These are phyloP conservation scores for Termitomyces sp. DNA, from an alignment of 1,284 basidiomycete species.

Conservation along the genomic window DNA sequence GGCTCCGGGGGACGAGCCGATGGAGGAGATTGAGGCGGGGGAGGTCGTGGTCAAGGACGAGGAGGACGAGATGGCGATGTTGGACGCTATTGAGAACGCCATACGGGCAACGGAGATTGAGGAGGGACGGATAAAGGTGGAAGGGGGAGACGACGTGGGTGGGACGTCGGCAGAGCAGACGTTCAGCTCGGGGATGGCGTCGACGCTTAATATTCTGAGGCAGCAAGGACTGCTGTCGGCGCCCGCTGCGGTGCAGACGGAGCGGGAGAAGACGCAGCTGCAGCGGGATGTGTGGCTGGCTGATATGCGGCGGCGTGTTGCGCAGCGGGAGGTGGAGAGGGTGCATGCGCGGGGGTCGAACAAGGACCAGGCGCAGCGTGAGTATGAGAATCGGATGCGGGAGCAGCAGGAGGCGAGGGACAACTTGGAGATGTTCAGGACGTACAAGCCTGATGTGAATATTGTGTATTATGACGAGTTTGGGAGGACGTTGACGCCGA, in stretches of 20 bases:
- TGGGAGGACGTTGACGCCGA: constrained; percentile 83
- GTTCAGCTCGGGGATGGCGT: constrained; percentile 79
- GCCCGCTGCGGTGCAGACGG: constrained; percentile 59
- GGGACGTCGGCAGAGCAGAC: constrained; percentile 72
- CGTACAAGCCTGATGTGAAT: constrained; percentile 96
- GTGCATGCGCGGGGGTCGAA: constrained; percentile 72
- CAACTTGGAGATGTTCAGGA: constrained; percentile 79
- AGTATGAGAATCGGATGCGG: constrained; percentile 89
- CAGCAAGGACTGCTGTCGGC: constrained; percentile 86
- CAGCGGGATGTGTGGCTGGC: constrained; percentile 91
- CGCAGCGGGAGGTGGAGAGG: constrained; percentile 77
- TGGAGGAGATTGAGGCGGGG: constrained; percentile 77
- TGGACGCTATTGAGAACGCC: constrained; percentile 66
- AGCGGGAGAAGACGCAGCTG: constrained; percentile 79
- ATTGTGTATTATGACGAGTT: constrained; percentile 97
- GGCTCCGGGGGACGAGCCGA: constrained; percentile 53
- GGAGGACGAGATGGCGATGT: constrained; percentile 62
- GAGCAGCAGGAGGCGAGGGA: constrained; percentile 90
- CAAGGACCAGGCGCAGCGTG: constrained; percentile 91
- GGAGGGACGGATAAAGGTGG: constrained; percentile 33
- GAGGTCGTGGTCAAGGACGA: constrained; percentile 62
- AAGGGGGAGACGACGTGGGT: constrained; percentile 29
- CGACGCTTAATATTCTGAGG: constrained; percentile 83
- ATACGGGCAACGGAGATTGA: constrained; percentile 57
- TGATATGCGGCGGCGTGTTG: constrained; percentile 71